Evolutionary conservation across 2,329 filamentous ascomycete genomes (phyloP).

Genomic region (Sordariomycetes sp.): DNA sequence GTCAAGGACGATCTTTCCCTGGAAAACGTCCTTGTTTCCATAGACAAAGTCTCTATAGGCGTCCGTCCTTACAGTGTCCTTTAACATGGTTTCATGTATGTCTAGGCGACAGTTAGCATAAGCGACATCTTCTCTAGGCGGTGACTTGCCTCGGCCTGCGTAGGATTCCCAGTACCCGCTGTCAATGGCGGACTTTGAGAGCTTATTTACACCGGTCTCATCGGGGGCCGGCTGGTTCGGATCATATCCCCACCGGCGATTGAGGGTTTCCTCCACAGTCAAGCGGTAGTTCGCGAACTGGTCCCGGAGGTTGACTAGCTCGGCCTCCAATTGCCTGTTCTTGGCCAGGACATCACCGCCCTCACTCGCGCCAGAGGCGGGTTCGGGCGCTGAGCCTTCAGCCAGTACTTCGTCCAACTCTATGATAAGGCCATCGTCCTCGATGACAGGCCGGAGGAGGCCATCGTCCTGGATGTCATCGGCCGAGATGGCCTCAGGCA

Average conservation of each 20-base stretch:
- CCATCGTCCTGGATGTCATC: constrained; percentile 64
- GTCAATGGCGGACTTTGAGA: neutral
- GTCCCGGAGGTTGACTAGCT: constrained; percentile 45
- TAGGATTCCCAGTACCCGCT: constrained; percentile 49
- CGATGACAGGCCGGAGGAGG: constrained; percentile 73
- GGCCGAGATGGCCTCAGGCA: constrained; percentile 48
- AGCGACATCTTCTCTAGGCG: neutral
- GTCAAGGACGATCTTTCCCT: constrained; percentile 77
- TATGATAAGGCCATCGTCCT: constrained; percentile 84
- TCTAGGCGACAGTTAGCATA: constrained; percentile 36
- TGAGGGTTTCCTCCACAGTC: constrained; percentile 55
- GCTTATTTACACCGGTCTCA: neutral
- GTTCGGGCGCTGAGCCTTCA: constrained; percentile 28
- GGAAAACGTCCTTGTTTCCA: constrained; percentile 77
- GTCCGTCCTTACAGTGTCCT: constrained; percentile 79
- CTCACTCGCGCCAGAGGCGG: constrained; percentile 7
- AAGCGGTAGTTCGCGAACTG: constrained; percentile 57
- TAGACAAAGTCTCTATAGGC: constrained; percentile 95
- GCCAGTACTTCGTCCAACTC: constrained; percentile 66
- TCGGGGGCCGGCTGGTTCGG: neutral
- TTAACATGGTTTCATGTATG: constrained; percentile 94
- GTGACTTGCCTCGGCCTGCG: constrained; percentile 42
- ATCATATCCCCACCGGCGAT: constrained; percentile 46
- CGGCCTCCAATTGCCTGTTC: constrained; percentile 46
- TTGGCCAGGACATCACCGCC: constrained; percentile 30